A percentile compares a stretch with the other conserved stretches of the same genome.
phyloP scores from a whole-genome alignment of 2,329 filamentous ascomycete species.

The Fusarium sp. region DNA sequence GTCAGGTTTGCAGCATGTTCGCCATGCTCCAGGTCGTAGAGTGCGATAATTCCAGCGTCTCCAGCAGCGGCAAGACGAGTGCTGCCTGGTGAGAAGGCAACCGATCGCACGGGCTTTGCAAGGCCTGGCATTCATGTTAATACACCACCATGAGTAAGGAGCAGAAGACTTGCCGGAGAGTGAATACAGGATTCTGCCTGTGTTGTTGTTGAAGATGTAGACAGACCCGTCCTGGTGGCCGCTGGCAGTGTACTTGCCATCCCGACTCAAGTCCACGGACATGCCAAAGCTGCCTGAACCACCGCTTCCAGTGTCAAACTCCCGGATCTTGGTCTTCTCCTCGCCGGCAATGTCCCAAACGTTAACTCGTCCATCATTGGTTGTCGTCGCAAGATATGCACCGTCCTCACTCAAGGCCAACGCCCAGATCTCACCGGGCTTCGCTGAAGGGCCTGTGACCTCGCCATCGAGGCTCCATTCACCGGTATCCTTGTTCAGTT shows the following conservation, averaged over 20 bases:
- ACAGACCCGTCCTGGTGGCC: constrained; percentile 92
- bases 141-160: background rate
- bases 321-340: constrained; percentile 69
- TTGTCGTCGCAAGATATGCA: constrained; percentile 83
- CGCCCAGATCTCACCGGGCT: constrained; percentile 82
- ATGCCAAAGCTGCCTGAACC: constrained; percentile 87
- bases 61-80: constrained; percentile 88
- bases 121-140: constrained; percentile 63
- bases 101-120: constrained; percentile 82
- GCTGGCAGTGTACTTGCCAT: constrained; percentile 86
- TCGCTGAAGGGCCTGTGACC: constrained; percentile 55
- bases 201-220: constrained; percentile 95
- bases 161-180: constrained; percentile 69
- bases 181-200: constrained; percentile 83
- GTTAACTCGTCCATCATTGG: constrained; percentile 85
- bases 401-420: constrained; percentile 85
- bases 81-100: constrained; percentile 86
- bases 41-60: constrained; percentile 84
- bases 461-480: constrained; percentile 58
- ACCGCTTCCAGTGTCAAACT: constrained; percentile 79
- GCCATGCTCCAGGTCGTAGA: constrained; percentile 91
- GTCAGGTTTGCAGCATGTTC: constrained; percentile 88
- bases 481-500: constrained; percentile 62
- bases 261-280: constrained; percentile 78
- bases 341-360: constrained; percentile 77